Conservation (phyloP, 2,329 filamentous ascomycete species). For the Cyphellophora europaea region DNA sequence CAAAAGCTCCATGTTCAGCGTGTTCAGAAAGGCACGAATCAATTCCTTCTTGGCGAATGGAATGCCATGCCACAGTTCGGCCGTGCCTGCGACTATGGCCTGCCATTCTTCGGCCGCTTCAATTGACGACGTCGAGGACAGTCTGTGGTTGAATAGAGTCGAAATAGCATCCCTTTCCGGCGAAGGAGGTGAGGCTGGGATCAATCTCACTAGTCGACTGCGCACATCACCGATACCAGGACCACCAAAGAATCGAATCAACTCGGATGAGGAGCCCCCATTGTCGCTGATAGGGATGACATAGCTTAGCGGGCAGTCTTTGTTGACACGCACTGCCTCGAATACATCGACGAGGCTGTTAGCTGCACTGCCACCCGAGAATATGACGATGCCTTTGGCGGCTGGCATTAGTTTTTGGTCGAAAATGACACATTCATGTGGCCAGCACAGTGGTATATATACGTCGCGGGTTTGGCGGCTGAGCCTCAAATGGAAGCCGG, state of each 20-base stretch:
- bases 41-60: conserved; percentile 65
- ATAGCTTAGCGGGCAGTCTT: conserved; percentile 63
- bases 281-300: conserved; percentile 96
- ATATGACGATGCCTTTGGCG: conserved; percentile 66
- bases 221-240: conserved; percentile 74
- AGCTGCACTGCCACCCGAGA: conserved; percentile 88
- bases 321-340: conserved; percentile 53
- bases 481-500: too few species aligned
- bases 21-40: conserved; percentile 67
- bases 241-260: conserved; percentile 89
- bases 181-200: conserved; percentile 55
- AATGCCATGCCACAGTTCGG: conserved; percentile 63
- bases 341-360: conserved; percentile 93
- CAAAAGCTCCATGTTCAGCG: conserved; percentile 67
- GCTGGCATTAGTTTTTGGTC: conserved; percentile 1
- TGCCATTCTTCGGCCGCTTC: conserved; percentile 73
- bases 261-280: conserved; percentile 83
- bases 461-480: too few species aligned
- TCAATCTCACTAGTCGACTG: conserved; percentile 79
- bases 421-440: neutral
- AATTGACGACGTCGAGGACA: conserved; percentile 49
- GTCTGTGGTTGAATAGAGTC: conserved; percentile 75
- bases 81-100: conserved; percentile 75
- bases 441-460: too few species aligned
- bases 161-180: conserved; percentile 67